Conservation (phyloP, 306 rosid genomes). For the Acacia confusa region DNA sequence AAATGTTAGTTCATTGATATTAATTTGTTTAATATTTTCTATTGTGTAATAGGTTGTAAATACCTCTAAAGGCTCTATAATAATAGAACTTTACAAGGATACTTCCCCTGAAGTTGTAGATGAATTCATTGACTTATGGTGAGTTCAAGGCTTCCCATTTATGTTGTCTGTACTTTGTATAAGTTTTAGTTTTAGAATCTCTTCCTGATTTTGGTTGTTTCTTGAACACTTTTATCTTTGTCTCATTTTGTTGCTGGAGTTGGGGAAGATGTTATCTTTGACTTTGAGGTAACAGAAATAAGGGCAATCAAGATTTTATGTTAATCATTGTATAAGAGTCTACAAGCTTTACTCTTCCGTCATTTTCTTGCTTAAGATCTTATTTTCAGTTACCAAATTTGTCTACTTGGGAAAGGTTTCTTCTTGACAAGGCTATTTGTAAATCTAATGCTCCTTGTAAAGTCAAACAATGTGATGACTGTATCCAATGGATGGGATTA, state of each 20-base stretch:
- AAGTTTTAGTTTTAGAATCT: constrained; percentile 7
- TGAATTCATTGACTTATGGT: constrained; percentile 96
- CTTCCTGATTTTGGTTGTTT: constrained; percentile 15
- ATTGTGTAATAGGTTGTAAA: constrained; percentile 55
- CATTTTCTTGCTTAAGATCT: neutral
- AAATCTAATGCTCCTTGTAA: neutral
- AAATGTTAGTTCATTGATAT: constrained; percentile 12
- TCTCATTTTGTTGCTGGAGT: constrained; percentile 16
- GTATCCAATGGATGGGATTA: neutral
- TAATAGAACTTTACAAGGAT: constrained; percentile 75
- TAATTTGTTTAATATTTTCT: constrained; percentile 12
- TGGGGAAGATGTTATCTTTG: constrained; percentile 8
- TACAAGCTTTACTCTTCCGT: neutral
- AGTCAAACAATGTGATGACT: neutral
- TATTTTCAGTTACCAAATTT: neutral
- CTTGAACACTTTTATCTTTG: constrained; percentile 1
- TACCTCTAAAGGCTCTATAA: constrained; percentile 83
- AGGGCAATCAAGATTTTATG: neutral
- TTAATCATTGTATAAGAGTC: neutral
- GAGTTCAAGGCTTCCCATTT: constrained; percentile 41
- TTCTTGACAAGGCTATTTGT: neutral
- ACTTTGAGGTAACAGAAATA: neutral
- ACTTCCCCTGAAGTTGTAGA: constrained; percentile 96
- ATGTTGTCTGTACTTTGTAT: neutral
- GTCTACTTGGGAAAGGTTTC: neutral